Percentiles rank a stretch among this genome's conserved stretches.
These are phyloP conservation scores for Yamadazyma scolyti DNA, from an alignment of 805 yeast species.

Conservation along the genomic window DNA sequence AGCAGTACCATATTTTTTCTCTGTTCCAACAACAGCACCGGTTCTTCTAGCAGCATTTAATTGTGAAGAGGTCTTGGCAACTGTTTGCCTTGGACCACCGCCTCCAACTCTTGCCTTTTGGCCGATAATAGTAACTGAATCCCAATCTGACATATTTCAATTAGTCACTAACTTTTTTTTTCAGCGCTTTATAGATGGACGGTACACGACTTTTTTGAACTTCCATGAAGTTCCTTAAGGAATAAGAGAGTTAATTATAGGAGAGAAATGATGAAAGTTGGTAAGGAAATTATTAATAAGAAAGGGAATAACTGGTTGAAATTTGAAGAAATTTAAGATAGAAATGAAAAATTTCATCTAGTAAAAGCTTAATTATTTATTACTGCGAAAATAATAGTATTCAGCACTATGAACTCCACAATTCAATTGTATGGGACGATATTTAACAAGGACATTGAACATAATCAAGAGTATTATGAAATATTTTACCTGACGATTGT, in stretches of 20 bases:
- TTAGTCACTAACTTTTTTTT: too few species aligned
- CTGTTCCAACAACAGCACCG: slow-evolving; percentile 86
- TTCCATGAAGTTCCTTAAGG: too few species aligned
- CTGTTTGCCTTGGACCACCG: slow-evolving; percentile 81
- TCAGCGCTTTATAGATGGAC: too few species aligned
- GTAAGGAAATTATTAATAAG: too few species aligned
- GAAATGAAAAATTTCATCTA: too few species aligned
- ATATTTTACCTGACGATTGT: slow-evolving; percentile 21
- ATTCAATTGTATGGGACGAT: slow-evolving; percentile 18
- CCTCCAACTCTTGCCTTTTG: slow-evolving; percentile 84
- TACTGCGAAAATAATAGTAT: slow-evolving; percentile 1
- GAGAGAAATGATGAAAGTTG: too few species aligned
- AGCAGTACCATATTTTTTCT: slow-evolving; percentile 76
- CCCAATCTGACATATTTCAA: slow-evolving; percentile 72
- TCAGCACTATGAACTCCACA: slow-evolving; percentile 5
- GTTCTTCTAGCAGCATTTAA: slow-evolving; percentile 92
- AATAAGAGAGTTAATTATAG: too few species aligned
- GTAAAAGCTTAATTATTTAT: too few species aligned
- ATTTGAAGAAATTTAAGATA: too few species aligned
- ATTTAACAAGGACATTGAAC: slow-evolving; percentile 14
- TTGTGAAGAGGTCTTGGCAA: slow-evolving; percentile 73
- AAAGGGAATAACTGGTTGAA: too few species aligned
- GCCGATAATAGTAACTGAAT: slow-evolving; percentile 84
- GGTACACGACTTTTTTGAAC: not conserved
- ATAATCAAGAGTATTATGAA: slow-evolving; percentile 18